These are phyloP conservation scores for Papiliotrema laurentii DNA, from an alignment of 1,284 basidiomycete genomes.

Conservation along the genomic window DNA sequence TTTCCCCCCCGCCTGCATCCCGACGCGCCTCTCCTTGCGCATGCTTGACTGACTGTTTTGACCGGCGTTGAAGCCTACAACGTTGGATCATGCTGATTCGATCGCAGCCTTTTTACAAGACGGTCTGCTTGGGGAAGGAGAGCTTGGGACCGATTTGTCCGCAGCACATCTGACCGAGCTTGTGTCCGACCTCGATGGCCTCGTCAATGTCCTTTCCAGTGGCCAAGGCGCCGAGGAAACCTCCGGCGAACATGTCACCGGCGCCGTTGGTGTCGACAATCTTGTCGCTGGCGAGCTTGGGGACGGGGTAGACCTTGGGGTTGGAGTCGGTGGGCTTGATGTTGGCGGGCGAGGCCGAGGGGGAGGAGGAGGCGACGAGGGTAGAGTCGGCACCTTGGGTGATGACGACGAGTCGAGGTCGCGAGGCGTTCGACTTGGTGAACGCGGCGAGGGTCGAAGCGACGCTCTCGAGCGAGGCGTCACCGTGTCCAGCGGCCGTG, in stretches of 20 bases:
- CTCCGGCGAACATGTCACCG: slow-evolving; percentile 99
- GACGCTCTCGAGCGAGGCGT: slow-evolving; percentile 61
- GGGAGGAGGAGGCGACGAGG: slow-evolving; percentile 64
- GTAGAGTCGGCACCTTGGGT: slow-evolving; percentile 86
- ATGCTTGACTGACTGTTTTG: not conserved
- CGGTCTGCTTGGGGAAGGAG: slow-evolving; percentile 37
- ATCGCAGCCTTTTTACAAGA: slow-evolving; percentile 20
- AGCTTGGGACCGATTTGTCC: slow-evolving; percentile 61
- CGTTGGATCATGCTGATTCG: slow-evolving; percentile 3
- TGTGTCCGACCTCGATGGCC: slow-evolving; percentile 81
- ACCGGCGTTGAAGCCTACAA: not conserved
- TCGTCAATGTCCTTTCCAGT: slow-evolving; percentile 75
- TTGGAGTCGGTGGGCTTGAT: slow-evolving; percentile 41
- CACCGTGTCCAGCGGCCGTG: slow-evolving; percentile 55
- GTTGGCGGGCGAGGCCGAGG: slow-evolving; percentile 52
- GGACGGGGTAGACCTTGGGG: slow-evolving; percentile 60
- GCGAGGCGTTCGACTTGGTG: slow-evolving; percentile 61
- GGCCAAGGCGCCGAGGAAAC: slow-evolving; percentile 83
- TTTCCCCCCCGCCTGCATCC: not conserved
- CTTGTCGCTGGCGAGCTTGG: slow-evolving; percentile 59
- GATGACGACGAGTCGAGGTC: slow-evolving; percentile 80
- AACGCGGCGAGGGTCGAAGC: slow-evolving; percentile 67
- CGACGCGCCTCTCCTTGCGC: not conserved
- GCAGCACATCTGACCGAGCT: slow-evolving; percentile 83
- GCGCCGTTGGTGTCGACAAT: slow-evolving; percentile 99